Conservation (phyloP, 345 rosid species). For the Moricandia moricandioides region DNA sequence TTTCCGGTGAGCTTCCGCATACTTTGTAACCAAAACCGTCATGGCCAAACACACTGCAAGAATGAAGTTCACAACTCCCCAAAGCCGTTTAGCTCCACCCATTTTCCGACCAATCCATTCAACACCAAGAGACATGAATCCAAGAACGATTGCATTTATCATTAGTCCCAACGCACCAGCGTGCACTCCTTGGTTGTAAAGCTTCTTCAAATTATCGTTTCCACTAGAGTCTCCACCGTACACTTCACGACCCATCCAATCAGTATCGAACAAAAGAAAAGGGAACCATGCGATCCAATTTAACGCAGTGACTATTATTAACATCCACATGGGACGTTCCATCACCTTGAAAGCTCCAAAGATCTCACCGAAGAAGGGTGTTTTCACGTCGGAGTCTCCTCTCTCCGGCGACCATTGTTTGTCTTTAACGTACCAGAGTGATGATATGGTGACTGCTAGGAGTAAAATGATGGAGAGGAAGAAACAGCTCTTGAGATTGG, state of each 20-base stretch:
- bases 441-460: slow-evolving; percentile 29
- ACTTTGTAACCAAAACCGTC: slow-evolving; percentile 56
- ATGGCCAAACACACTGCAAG: slow-evolving; percentile 49
- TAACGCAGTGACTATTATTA: no score
- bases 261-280: no score
- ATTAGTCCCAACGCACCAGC: no score
- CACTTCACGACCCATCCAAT: no score
- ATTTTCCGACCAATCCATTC: slow-evolving; percentile 40
- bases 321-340: no score
- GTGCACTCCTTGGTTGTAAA: no score
- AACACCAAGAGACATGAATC: slow-evolving; percentile 44
- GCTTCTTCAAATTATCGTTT: no score
- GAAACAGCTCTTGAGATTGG: slow-evolving; percentile 79
- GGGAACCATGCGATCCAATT: no score
- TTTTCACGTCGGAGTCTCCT: neutral
- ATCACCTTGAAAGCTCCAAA: no score
- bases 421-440: slow-evolving; percentile 45
- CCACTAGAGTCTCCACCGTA: no score
- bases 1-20: slow-evolving; percentile 47
- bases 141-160: no score
- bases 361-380: neutral
- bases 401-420: neutral
- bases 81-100: slow-evolving; percentile 52
- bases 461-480: slow-evolving; percentile 56
- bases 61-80: slow-evolving; percentile 64